phyloP scores from a whole-genome alignment of 176 grass and related monocot species.

The Bonia amplexicaulis region DNA sequence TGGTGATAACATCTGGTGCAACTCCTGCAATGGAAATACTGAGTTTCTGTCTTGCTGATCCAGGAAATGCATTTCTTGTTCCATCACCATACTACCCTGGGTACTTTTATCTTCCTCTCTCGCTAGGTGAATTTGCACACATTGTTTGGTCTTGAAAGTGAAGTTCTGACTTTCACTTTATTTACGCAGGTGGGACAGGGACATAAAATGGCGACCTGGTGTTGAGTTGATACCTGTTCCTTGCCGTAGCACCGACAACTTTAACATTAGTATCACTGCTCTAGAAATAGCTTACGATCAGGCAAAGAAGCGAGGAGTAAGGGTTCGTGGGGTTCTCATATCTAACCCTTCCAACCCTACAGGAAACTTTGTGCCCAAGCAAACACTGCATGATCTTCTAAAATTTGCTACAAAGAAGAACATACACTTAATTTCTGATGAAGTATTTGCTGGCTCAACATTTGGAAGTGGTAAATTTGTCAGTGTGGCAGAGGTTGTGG shows the following conservation, averaged over 20 bases:
- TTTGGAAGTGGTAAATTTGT: constrained; percentile 62
- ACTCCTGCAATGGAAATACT: constrained; percentile 91
- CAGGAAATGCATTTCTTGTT: constrained; percentile 96
- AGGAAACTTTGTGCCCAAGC: constrained; percentile 66
- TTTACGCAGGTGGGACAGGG: constrained; percentile 79
- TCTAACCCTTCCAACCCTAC: constrained; percentile 90
- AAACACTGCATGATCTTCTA: constrained; percentile 68
- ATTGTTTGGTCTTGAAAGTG: neutral
- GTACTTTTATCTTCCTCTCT: constrained; percentile 31
- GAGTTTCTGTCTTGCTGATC: constrained; percentile 88
- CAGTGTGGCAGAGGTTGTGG: constrained; percentile 60
- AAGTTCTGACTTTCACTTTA: neutral
- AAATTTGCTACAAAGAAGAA: constrained; percentile 78
- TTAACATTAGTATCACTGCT: constrained; percentile 67
- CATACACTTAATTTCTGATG: constrained; percentile 95
- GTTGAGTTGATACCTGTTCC: constrained; percentile 91
- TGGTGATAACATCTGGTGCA: constrained; percentile 81
- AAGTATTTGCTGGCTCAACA: constrained; percentile 88
- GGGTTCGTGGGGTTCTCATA: constrained; percentile 82
- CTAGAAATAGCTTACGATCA: constrained; percentile 87
- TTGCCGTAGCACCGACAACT: constrained; percentile 89
- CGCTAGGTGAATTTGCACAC: neutral
- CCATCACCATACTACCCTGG: constrained; percentile 97
- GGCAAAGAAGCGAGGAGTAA: constrained; percentile 82
- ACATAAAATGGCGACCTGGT: constrained; percentile 81